Conservation (phyloP, 1,284 basidiomycete species). For the Irpex sp. region DNA sequence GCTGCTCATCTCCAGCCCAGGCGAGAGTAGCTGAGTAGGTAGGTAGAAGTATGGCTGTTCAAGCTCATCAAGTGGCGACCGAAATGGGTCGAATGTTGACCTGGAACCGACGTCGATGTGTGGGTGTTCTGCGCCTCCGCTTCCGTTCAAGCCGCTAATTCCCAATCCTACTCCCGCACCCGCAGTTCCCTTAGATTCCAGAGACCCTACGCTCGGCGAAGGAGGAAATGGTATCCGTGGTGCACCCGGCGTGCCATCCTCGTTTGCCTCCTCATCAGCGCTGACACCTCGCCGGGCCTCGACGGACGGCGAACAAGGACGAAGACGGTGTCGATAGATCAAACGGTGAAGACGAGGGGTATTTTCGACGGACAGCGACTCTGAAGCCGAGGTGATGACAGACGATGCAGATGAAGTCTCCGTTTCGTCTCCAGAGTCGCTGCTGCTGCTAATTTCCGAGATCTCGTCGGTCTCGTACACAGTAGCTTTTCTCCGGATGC, state of each 20-base stretch:
- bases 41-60: slow-evolving; percentile 10
- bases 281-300: not conserved
- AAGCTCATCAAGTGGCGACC: not conserved
- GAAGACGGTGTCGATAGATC: not conserved
- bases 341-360: not conserved
- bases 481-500: not conserved
- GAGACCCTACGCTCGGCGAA: not conserved
- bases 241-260: not conserved
- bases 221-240: slow-evolving; percentile 8
- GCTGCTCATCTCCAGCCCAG: slow-evolving; percentile 11
- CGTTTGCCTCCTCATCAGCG: not conserved
- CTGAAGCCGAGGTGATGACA: not conserved
- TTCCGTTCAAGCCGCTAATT: not conserved
- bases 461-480: not conserved
- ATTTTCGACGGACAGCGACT: not conserved
- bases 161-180: not conserved
- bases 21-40: slow-evolving; percentile 9
- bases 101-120: not conserved
- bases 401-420: not conserved
- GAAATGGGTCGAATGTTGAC: not conserved
- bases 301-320: not conserved
- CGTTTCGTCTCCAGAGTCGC: not conserved
- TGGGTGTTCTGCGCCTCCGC: not conserved
- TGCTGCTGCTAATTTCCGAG: not conserved
- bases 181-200: not conserved